These are phyloP conservation scores for Pichia kluyveri DNA, from an alignment of 805 yeast genomes.

Conservation along the genomic window DNA sequence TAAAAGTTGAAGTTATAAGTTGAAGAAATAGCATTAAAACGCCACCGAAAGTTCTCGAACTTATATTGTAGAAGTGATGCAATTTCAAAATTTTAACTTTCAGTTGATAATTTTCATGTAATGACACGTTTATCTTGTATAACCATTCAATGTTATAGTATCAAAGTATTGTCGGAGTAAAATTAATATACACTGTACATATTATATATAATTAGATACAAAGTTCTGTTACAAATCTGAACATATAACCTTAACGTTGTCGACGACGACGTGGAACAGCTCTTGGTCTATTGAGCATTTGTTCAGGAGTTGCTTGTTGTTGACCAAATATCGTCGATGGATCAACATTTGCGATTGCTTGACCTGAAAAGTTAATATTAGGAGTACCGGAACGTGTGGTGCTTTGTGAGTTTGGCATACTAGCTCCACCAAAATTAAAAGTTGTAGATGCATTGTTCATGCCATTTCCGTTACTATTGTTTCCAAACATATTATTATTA, in stretches of 20 bases:
- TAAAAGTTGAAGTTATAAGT: too few relatives aligned
- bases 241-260: neutral
- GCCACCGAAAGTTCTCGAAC: neutral
- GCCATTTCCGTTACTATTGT: neutral
- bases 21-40: neutral
- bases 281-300: neutral
- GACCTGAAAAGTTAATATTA: conserved; percentile 25
- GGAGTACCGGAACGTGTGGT: conserved; percentile 20
- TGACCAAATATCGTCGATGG: conserved; percentile 19
- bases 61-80: too few relatives aligned
- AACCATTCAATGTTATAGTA: too few relatives aligned
- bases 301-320: neutral
- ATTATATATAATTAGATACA: too few relatives aligned
- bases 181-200: too few relatives aligned
- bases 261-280: neutral
- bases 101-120: too few relatives aligned
- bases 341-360: conserved; percentile 13
- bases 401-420: neutral
- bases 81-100: too few relatives aligned
- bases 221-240: too few relatives aligned
- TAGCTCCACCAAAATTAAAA: neutral
- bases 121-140: too few relatives aligned
- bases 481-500: neutral
- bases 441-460: neutral
- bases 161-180: too few relatives aligned